Percentiles rank a stretch among this genome's conserved stretches.
Evolutionary conservation across 2,329 filamentous ascomycete genomes (phyloP).

Genomic region (Hypoxylon sp.): DNA sequence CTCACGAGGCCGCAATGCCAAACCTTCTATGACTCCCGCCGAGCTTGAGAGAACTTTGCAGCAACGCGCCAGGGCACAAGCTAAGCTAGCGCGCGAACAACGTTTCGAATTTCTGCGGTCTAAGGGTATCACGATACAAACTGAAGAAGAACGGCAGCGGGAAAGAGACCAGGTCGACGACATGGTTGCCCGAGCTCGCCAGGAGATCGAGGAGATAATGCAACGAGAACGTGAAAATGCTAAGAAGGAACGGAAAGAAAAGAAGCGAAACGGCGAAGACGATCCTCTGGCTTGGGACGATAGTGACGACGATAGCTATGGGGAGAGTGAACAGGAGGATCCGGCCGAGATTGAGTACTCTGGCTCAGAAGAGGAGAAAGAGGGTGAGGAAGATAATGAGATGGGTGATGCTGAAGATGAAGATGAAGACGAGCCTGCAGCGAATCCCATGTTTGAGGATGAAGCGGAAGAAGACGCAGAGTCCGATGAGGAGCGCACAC

Average conservation of each 20-base stretch:
- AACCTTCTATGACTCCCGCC: slow-evolving; percentile 74
- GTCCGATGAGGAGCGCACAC: slow-evolving; percentile 49
- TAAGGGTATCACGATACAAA: slow-evolving; percentile 86
- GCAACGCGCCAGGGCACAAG: slow-evolving; percentile 83
- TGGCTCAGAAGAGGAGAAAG: slow-evolving; percentile 58
- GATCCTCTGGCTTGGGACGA: slow-evolving; percentile 71
- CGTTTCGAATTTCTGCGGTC: slow-evolving; percentile 82
- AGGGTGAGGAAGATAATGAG: slow-evolving; percentile 56
- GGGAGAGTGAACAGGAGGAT: slow-evolving; percentile 62
- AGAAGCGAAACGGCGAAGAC: slow-evolving; percentile 59
- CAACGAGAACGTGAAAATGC: slow-evolving; percentile 81
- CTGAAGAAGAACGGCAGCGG: slow-evolving; percentile 86
- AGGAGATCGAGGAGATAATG: slow-evolving; percentile 84
- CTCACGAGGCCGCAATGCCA: slow-evolving; percentile 60
- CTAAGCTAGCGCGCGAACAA: slow-evolving; percentile 81
- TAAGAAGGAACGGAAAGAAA: slow-evolving; percentile 72
- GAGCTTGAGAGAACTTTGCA: slow-evolving; percentile 79
- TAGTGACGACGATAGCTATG: slow-evolving; percentile 62
- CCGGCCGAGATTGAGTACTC: slow-evolving; percentile 56
- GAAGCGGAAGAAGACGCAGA: slow-evolving; percentile 59
- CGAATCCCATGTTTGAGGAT: slow-evolving; percentile 54
- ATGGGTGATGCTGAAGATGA: slow-evolving; percentile 54
- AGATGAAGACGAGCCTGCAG: slow-evolving; percentile 48
- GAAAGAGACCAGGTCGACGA: slow-evolving; percentile 90
- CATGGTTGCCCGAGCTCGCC: slow-evolving; percentile 85